Percentiles rank a stretch among this genome's conserved stretches.
Evolutionary conservation across 2,329 filamentous ascomycete genomes (phyloP).

Genomic region (Apiospora kogelbergensis): DNA sequence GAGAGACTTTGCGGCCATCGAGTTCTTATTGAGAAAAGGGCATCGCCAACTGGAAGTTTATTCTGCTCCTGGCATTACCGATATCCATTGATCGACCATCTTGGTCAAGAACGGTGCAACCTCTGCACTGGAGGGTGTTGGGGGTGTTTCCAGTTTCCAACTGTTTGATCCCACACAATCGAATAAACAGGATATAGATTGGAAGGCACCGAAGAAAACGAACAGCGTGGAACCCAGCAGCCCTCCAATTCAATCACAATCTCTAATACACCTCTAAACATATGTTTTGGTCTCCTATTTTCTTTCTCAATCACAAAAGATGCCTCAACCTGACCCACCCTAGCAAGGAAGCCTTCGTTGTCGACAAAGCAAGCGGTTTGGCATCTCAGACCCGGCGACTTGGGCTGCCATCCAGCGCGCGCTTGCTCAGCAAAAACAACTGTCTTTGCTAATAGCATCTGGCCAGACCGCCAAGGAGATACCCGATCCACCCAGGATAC

Average conservation of each 20-base stretch:
- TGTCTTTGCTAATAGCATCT: slow-evolving; percentile 34
- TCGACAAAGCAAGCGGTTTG: slow-evolving; percentile 34
- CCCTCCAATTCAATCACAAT: background rate
- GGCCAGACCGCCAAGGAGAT: slow-evolving; percentile 16
- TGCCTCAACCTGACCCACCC: slow-evolving; percentile 44
- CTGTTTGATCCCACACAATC: background rate
- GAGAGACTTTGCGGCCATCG: slow-evolving; percentile 82
- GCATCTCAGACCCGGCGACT: slow-evolving; percentile 37
- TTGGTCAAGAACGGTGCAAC: background rate
- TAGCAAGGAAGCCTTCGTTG: slow-evolving; percentile 42
- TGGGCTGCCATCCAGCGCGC: slow-evolving; percentile 46
- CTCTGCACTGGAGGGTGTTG: background rate
- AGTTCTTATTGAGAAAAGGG: slow-evolving; percentile 82
- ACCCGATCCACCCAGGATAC: slow-evolving; percentile 16
- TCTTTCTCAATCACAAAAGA: slow-evolving; percentile 40
- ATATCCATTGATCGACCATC: slow-evolving; percentile 53
- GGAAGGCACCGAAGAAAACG: background rate
- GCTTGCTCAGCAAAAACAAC: slow-evolving; percentile 44
- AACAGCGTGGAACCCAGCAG: background rate
- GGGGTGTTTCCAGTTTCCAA: background rate
- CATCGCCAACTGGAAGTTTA: slow-evolving; percentile 79
- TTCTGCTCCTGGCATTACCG: slow-evolving; percentile 76
- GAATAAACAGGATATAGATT: background rate
- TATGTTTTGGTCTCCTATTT: slow-evolving; percentile 26
- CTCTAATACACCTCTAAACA: slow-evolving; percentile 26